Conservation (phyloP, 805 yeast species). For the Saccharomycopsis guyanensis region DNA sequence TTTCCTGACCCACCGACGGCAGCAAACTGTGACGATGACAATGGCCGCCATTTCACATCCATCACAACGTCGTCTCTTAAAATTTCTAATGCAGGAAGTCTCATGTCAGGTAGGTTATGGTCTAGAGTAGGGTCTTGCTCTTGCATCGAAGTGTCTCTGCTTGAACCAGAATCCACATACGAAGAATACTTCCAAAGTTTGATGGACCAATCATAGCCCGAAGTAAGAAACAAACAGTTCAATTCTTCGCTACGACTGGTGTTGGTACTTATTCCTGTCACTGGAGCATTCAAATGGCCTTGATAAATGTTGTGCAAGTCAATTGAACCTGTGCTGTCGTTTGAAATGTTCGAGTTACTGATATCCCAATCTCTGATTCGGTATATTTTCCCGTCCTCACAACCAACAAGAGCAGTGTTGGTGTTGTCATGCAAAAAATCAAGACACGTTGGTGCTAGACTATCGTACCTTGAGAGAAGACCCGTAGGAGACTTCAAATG, state of each 20-base stretch:
- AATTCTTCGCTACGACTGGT: slow-evolving; percentile 15
- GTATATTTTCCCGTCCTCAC: slow-evolving; percentile 31
- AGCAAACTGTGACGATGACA: slow-evolving; percentile 25
- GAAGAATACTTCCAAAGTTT: slow-evolving; percentile 25
- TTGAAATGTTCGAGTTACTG: background rate
- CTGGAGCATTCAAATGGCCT: slow-evolving; percentile 26
- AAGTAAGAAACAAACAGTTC: slow-evolving; percentile 24
- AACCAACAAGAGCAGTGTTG: slow-evolving; percentile 25
- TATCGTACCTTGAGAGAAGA: slow-evolving; percentile 25
- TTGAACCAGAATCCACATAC: slow-evolving; percentile 6
- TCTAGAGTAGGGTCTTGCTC: background rate
- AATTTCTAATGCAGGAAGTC: slow-evolving; percentile 22
- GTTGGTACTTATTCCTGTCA: slow-evolving; percentile 23
- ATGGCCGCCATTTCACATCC: slow-evolving; percentile 26
- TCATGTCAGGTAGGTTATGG: background rate
- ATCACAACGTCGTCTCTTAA: slow-evolving; percentile 25
- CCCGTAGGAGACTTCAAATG: slow-evolving; percentile 24
- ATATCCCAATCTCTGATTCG: slow-evolving; percentile 22
- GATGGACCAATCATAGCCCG: slow-evolving; percentile 30
- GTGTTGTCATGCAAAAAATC: slow-evolving; percentile 22
- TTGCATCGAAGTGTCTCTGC: background rate
- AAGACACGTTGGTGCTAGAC: slow-evolving; percentile 26
- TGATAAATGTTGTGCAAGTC: slow-evolving; percentile 20
- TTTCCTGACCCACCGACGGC: slow-evolving; percentile 25
- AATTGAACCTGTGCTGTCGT: background rate